phyloP scores from a whole-genome alignment of 352 stramenopile genomes.

The Phytophthora pluvialis region DNA sequence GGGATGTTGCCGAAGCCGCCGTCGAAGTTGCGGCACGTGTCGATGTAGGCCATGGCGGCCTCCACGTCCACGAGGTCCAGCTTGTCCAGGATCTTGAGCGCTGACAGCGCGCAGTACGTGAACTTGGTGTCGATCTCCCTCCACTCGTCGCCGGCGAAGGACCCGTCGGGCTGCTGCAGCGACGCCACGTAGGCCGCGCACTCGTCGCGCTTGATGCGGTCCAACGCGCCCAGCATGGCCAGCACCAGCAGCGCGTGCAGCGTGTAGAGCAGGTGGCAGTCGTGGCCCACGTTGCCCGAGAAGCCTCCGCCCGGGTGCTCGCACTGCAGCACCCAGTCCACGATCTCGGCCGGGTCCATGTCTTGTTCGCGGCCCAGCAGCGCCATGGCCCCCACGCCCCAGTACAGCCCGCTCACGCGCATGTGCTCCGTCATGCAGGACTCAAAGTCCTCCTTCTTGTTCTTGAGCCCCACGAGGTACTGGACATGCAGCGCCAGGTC shows the following conservation, averaged over 20 bases:
- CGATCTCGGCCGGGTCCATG: constrained; percentile 85
- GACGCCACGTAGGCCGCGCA: constrained; percentile 84
- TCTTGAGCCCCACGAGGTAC: constrained; percentile 81
- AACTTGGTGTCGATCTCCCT: constrained; percentile 99
- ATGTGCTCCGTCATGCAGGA: constrained; percentile 97
- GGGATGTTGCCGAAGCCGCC: constrained; percentile 92
- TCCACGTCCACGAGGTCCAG: constrained; percentile 90
- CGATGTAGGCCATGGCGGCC: constrained; percentile 93
- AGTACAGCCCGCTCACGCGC: constrained; percentile 98
- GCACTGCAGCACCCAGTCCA: constrained; percentile 97
- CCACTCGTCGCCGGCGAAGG: constrained; percentile 97
- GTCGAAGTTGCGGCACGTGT: constrained; percentile 97
- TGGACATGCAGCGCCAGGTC: constrained; percentile 73
- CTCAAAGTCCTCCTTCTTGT: constrained; percentile 91
- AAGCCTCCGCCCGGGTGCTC: constrained; percentile 94
- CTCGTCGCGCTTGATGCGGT: constrained; percentile 83
- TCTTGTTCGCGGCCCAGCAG: constrained; percentile 90
- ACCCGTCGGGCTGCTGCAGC: constrained; percentile 97
- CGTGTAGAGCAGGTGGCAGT: constrained; percentile 98
- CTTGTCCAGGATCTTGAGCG: constrained; percentile 92
- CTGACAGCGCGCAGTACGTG: constrained; percentile 98
- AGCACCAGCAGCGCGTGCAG: constrained; percentile 97
- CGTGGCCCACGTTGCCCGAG: constrained; percentile 96
- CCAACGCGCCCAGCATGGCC: constrained; percentile 91
- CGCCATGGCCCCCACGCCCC: constrained; percentile 95